Base-by-base conservation (phyloP, 2,329 filamentous ascomycete species). In the Hypoxylon sp. region DNA sequence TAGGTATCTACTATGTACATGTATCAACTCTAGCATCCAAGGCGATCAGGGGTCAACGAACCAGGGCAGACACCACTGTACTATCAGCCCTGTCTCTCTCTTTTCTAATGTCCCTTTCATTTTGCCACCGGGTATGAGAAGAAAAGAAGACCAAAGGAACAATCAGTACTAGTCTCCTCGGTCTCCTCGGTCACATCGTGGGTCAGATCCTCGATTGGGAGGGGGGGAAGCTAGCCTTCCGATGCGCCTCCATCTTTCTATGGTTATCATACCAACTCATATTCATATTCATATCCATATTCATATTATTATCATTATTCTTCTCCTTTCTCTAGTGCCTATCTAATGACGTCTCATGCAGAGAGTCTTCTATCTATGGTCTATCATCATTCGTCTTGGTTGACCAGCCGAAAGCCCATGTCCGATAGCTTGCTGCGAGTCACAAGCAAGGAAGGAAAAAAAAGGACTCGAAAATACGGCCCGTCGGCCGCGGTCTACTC, bases 121-220 rank as follows among this genome's bases (percentile, higher is more conserved):
- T 44, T 55, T 48, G 43, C 57, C 51, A 42, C 45, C 48, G 30
- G 49, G 29, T n/a, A n/a, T n/a, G n/a, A n/a, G n/a, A n/a, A n/a
- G n/a, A n/a, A n/a, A n/a, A n/a, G n/a, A n/a, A n/a, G n/a, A n/a
- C n/a, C n/a, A 55, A 30, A 51, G 38, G 16, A 40, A 17, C 44
- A n/a, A n/a, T n/a, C n/a, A 51, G 57, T 57, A 42, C 47, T 51
- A 35, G 44, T 52, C 52, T 36, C 37, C 9, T 25, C 21, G 6
- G 9, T 25, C 21, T n/a, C n/a, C n/a, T 25, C 9, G 21, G 9
- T 25, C 21, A 25, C 27, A 23, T 53, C 57, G 43, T 55, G 45
- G 47, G 51, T 55, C 54, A 53, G n/a, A 57, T 56, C 45, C 60
- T 63, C 51, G 54, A 65, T 65, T 62, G 27, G 63, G 61, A 59